phyloP scores from a whole-genome alignment of 1,284 basidiomycete genomes.

The Neonothopanus nambi region DNA sequence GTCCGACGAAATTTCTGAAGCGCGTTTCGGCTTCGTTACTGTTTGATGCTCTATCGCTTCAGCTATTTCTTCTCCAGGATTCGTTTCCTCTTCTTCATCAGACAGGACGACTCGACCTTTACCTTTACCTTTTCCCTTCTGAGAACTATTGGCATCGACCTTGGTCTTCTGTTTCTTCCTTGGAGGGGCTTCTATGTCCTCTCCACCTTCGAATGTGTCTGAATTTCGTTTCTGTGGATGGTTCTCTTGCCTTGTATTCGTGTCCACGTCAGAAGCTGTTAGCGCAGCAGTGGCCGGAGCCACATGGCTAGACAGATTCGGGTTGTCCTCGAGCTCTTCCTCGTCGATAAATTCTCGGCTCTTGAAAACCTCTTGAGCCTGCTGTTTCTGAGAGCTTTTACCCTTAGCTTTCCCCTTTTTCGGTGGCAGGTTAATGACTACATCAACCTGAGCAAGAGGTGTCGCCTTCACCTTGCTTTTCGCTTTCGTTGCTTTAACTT shows the following conservation, averaged over 20 bases:
- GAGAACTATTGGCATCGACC: background rate
- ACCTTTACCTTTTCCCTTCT: background rate
- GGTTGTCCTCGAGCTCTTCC: background rate
- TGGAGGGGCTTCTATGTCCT: background rate
- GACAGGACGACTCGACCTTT: slow-evolving; percentile 1
- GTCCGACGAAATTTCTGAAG: background rate
- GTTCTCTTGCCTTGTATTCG: background rate
- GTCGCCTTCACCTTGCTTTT: slow-evolving; percentile 13
- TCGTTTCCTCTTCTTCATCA: slow-evolving; percentile 11
- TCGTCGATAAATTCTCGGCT: slow-evolving; percentile 13
- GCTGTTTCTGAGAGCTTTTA: background rate
- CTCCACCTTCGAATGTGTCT: background rate
- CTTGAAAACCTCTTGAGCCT: slow-evolving; percentile 4
- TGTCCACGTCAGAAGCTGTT: background rate
- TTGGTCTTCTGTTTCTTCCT: slow-evolving; percentile 9
- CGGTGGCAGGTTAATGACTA: background rate
- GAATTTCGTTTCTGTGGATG: background rate
- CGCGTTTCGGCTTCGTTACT: background rate
- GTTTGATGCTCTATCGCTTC: background rate
- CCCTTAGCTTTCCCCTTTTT: slow-evolving; percentile 4
- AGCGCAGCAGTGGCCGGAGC: too few species aligned
- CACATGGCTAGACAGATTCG: background rate
- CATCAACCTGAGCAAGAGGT: background rate
- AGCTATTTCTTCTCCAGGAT: background rate
- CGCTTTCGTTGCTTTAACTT: background rate